Base-by-base conservation (phyloP, 345 rosid species). In the Gossypium stocksii region DNA sequence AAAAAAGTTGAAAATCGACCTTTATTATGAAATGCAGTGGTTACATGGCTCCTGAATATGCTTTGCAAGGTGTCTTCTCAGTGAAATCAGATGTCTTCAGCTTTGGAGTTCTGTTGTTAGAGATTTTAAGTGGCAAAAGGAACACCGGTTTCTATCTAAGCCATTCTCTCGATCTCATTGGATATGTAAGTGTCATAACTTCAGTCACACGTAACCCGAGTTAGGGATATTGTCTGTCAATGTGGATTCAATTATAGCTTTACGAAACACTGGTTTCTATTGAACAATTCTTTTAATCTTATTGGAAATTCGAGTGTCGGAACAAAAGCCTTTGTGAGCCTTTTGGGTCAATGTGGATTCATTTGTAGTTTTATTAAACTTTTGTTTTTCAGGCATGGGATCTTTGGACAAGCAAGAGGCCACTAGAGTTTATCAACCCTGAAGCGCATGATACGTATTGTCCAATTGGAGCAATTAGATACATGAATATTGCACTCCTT, bases 21-120 rank as follows among this genome's bases (percentile, higher is more conserved):
- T 52, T 49, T 49, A 4, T 66, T 3, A 44, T 54, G 59, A 54
- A 66, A 11, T 72, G 10, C 75, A 58, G 75, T 62, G 76, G 76
- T 16, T 73, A 71, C 38, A 71, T 71, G 74, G 62, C 74, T 58
- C 74, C 74, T 0, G 74, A 71, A 51, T 71, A 71, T 56, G 63
- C 62, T n/a, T 44, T 58, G 22, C 43, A 59, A 44, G 75, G 75
- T 0, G 65, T 57, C 10, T 74, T 74, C 62, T 74, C 71, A 1
- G 57, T 74, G 1, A 74, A 74, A 43, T 74, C 77, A 29, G 77
- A 74, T 22, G 70, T 74, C 25, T 74, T 74, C 45, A 63, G 71
- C 71, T 64, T 74, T 6, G 62, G 77, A 15, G 77, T 63, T 46
- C 29, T 64, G 77, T 19, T 74, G 70, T 51, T 74, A 38, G 77